Evolutionary conservation across 306 rosid genomes (phyloP), one percentile per base, ranked within the genome.

Genomic region (Cicer pinnatifidum): DNA sequence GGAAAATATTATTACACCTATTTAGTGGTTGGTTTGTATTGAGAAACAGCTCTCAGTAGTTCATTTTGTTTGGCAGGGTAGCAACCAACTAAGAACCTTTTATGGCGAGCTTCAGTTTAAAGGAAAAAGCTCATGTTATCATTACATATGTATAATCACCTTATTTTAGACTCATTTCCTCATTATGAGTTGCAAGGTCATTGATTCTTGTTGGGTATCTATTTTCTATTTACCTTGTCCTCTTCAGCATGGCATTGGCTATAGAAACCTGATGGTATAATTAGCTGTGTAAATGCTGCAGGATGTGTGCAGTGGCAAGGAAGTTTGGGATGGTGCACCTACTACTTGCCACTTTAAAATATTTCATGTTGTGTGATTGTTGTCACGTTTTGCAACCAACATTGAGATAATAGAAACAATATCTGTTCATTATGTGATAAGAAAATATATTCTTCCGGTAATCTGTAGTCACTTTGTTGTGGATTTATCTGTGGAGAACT

Each of bases 171-270:
- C 64, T 75, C 61, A 47, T 78, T 71, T 60, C 65, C 67, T 37
- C 82, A 38, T 75, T 53, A 61, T 74, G 83, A 73, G 79, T 56
- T 19, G 46, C 59, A 76, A 86, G 82, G 52, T n/a, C 64, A 71
- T 70, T 70, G 80, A 43, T 57, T 73, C 50, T 77, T 73, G 65
- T 53, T 61, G 79, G 9, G 52, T 51, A 16, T 73, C 74, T 43
- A 56, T 81, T 80, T 82, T 28, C 78, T 67, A 28, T 76, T 39
- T 23, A 75, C 44, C 28, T 63, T 43, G 68, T 50, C 82, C 20
- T 54, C 78, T 41, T 65, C 8, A 1, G 73, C 19, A 68, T 46
- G 47, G 44, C 53, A 59, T 72, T 72, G 84, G 80, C 66, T 63
- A 23, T 62, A 37, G 10, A 56, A 40, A 61, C 67, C 46, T 63